These are phyloP conservation scores for Tricholoma saponaceum DNA, from an alignment of 768 basidiomycete species.

Conservation along the genomic window DNA sequence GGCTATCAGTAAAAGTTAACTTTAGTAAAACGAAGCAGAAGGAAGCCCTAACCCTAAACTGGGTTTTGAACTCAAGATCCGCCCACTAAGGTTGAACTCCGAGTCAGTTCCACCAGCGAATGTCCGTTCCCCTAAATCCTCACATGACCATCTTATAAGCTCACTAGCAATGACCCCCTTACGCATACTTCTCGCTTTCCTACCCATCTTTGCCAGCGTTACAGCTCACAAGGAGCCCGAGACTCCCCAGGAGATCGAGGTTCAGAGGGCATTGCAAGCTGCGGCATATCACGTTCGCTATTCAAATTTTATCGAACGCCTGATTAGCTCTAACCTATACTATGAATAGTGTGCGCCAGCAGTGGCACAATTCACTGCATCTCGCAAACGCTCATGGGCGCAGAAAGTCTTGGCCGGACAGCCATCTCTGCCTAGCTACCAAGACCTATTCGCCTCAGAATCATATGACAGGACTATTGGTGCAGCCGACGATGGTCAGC, in stretches of 20 bases:
- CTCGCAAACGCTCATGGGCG: constrained; percentile 43
- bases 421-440: constrained; percentile 33
- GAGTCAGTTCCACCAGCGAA: too few relatives aligned
- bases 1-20: too few relatives aligned
- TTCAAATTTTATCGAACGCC: neutral
- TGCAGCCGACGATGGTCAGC: constrained; percentile 22
- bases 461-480: constrained; percentile 27
- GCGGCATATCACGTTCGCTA: constrained; percentile 48
- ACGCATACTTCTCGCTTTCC: constrained; percentile 14
- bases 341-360: constrained; percentile 45
- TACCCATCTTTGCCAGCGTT: constrained; percentile 18
- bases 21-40: too few relatives aligned
- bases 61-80: constrained; percentile 3
- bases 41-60: constrained; percentile 17
- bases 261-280: constrained; percentile 44
- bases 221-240: constrained; percentile 41
- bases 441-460: constrained; percentile 39
- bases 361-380: constrained; percentile 46
- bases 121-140: too few relatives aligned
- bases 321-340: neutral
- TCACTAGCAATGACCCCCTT: neutral
- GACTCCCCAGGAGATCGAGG: constrained; percentile 41
- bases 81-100: too few relatives aligned
- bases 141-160: neutral
- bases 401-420: constrained; percentile 39